These are phyloP conservation scores for Fusarium scirpi DNA, from an alignment of 2,329 filamentous ascomycete species.

Conservation along the genomic window DNA sequence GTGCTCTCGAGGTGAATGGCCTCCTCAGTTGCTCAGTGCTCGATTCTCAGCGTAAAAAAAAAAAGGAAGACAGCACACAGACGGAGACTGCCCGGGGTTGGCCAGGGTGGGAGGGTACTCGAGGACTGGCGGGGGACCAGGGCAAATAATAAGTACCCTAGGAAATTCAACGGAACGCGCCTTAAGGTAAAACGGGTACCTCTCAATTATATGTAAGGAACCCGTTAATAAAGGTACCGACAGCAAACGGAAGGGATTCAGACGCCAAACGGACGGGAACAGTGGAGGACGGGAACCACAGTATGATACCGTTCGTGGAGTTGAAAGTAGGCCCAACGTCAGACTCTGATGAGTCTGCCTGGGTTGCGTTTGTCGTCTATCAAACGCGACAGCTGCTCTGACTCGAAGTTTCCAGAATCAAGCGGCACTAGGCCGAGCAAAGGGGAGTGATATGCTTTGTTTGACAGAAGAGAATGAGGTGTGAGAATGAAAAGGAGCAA, in stretches of 20 bases:
- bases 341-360: constrained; percentile 4
- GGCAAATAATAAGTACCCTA: constrained; percentile 26
- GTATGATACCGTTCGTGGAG: constrained; percentile 10
- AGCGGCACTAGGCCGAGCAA: constrained; percentile 21
- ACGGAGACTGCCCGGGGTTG: constrained; percentile 28
- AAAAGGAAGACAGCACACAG: constrained; percentile 27
- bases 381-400: constrained; percentile 9
- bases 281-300: constrained; percentile 34
- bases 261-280: constrained; percentile 32
- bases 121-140: constrained; percentile 4
- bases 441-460: constrained; percentile 16
- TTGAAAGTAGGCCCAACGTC: constrained; percentile 2
- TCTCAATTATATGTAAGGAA: constrained; percentile 33
- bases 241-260: constrained; percentile 34
- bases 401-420: constrained; percentile 2
- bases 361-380: neutral
- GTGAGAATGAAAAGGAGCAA: constrained; percentile 37
- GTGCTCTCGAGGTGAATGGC: constrained; percentile 39
- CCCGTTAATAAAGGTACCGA: constrained; percentile 26
- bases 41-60: constrained; percentile 32
- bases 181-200: constrained; percentile 27
- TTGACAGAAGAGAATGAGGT: constrained; percentile 16
- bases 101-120: constrained; percentile 41
- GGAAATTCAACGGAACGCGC: constrained; percentile 25
- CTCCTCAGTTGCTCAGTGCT: constrained; percentile 25